Base-by-base conservation (phyloP, 169 alveolate species). In the Toxoplasma gondii region DNA sequence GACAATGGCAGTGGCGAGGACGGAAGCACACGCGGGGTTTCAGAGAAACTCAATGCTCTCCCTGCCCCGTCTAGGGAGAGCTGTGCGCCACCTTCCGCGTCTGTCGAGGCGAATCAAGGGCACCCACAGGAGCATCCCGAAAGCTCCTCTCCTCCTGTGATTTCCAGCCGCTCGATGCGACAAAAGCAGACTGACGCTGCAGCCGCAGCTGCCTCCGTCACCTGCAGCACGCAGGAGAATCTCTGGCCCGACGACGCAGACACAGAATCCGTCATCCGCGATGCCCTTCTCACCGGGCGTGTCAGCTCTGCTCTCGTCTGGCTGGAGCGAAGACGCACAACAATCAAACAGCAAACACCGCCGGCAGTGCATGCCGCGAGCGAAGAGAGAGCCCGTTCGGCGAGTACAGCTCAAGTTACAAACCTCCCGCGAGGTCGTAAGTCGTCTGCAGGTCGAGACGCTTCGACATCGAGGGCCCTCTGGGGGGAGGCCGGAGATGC, bases 261-360 rank as follows among this genome's bases (percentile, higher is more conserved):
- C 58, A 27, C 45, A 17, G 95, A 93, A 82, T 54, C 93, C 24
- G 95, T 93, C 38, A 84, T 93, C 36, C 67, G 95, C 31, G 95
- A 93, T 34, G 91, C 93, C 2, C 93, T 93, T 34, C 88, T 93
- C 44, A 93, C 90, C 53, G 95, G 95, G 27, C 78, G 83, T 12
- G 91, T 93, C 43, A 86, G 93, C 90, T 43, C 83, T 54, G 95
- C 93, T 0, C 80, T 93, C 74, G 69, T 93, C 58, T 93, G 95
- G 95, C 81, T 93, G 53, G 90, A 81, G 45, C 88, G 83, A 45
- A 34, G 86, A n/a, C 64, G 34, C 1, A 39, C 78, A 74, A 7
- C 34, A 22, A 45, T 36, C 91, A 81, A 44, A n/a, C n/a, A n/a
- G n/a, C n/a, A n/a, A n/a, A n/a, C n/a, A n/a, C n/a, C n/a, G n/a